These are phyloP conservation scores for Talaromyces thailandensis DNA, from an alignment of 495 filamentous ascomycete genomes.

Conservation along the genomic window DNA sequence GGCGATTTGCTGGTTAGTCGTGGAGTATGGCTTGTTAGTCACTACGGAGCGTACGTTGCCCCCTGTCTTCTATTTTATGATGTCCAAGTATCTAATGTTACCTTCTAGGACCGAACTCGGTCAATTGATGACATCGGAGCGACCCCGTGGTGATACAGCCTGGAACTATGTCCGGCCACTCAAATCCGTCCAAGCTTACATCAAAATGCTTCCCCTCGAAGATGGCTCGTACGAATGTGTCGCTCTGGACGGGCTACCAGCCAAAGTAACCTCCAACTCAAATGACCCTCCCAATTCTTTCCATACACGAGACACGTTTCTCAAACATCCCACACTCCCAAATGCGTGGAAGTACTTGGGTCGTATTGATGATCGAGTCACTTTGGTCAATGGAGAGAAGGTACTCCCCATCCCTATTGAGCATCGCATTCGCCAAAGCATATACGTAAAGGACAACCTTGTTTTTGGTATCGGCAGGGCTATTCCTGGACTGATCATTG, in stretches of 20 bases:
- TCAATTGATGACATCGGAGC: constrained; percentile 20
- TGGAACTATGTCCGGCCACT: constrained; percentile 37
- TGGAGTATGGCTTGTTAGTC: constrained; percentile 43
- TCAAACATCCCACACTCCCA: constrained; percentile 46
- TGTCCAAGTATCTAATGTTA: neutral
- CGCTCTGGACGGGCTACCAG: constrained; percentile 40
- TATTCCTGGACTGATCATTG: constrained; percentile 45
- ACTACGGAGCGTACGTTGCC: constrained; percentile 28
- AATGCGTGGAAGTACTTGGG: constrained; percentile 57
- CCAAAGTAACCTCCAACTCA: constrained; percentile 46
- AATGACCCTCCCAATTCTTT: constrained; percentile 41
- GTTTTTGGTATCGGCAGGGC: constrained; percentile 46
- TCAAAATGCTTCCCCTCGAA: constrained; percentile 41
- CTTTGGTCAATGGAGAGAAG: constrained; percentile 61
- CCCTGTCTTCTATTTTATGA: neutral
- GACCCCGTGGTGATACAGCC: constrained; percentile 24
- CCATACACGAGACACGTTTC: constrained; percentile 54
- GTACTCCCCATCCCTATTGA: constrained; percentile 57
- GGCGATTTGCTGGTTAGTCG: constrained; percentile 41
- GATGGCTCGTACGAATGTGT: constrained; percentile 42
- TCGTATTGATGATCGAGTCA: constrained; percentile 54
- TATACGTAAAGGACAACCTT: constrained; percentile 45
- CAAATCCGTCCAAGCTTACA: constrained; percentile 8
- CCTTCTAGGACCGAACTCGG: constrained; percentile 27
- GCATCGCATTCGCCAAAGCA: constrained; percentile 41